Conservation (phyloP, 306 rosid genomes). For the Alnus glutinosa region DNA sequence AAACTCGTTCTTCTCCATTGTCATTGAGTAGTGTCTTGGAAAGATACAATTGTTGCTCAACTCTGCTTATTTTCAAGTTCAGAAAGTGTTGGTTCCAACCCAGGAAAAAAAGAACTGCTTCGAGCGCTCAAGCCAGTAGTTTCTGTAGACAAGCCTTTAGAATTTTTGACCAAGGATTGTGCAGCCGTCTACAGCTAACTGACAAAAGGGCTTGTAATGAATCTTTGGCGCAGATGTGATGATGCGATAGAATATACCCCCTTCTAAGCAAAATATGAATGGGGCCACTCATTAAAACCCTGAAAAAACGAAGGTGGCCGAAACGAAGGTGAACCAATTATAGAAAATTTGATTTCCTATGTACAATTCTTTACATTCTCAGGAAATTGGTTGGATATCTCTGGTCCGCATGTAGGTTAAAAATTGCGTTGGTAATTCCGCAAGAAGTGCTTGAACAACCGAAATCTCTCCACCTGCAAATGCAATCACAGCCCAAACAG, state of each 20-base stretch:
- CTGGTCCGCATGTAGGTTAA: slow-evolving; percentile 84
- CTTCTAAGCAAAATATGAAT: neutral
- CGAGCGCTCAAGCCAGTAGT: neutral
- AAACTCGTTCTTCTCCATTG: neutral
- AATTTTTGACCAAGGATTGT: neutral
- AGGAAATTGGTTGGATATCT: slow-evolving; percentile 67
- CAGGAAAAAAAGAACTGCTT: neutral
- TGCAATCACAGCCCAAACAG: slow-evolving; percentile 9
- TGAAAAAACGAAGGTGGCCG: slow-evolving; percentile 19
- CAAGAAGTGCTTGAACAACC: slow-evolving; percentile 92
- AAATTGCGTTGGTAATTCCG: slow-evolving; percentile 92
- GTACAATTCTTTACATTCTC: slow-evolving; percentile 50
- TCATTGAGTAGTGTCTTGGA: neutral
- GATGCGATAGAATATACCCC: neutral
- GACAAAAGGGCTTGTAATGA: neutral
- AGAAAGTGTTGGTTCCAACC: neutral
- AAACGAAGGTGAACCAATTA: slow-evolving; percentile 36
- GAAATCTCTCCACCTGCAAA: slow-evolving; percentile 86
- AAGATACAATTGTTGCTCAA: neutral
- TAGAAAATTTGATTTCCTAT: slow-evolving; percentile 34
- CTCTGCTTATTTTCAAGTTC: neutral
- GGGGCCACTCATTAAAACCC: slow-evolving; percentile 7
- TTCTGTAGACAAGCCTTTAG: neutral
- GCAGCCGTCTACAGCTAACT: neutral
- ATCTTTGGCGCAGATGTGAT: neutral